These are phyloP conservation scores for Geotrichum australiense DNA, from an alignment of 1,139 yeast genomes.

Conservation along the genomic window DNA sequence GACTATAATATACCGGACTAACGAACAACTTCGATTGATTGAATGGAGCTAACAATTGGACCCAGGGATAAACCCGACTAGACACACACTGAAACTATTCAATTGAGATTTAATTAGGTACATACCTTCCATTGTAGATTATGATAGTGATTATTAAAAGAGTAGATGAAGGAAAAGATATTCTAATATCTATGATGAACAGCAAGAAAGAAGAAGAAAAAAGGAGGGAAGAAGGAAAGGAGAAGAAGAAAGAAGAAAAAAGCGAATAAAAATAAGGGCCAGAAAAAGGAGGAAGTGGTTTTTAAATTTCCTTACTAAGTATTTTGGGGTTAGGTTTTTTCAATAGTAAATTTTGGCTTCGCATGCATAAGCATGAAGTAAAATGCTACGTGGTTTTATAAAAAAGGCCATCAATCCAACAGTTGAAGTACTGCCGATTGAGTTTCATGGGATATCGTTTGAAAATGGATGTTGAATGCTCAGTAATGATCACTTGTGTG, in stretches of 20 bases:
- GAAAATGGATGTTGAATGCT: too few relatives aligned
- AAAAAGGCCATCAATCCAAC: too few relatives aligned
- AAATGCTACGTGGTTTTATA: too few relatives aligned
- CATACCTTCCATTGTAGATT: constrained; percentile 28
- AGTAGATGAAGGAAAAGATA: constrained; percentile 4
- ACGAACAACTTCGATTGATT: too few relatives aligned
- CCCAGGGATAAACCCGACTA: not conserved
- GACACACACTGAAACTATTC: not conserved
- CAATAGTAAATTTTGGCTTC: constrained; percentile 1
- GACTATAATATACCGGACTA: too few relatives aligned
- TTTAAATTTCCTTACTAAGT: not conserved
- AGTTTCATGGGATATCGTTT: too few relatives aligned
- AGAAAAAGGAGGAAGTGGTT: constrained; percentile 4
- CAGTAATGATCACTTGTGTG: too few relatives aligned
- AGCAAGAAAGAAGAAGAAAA: constrained; percentile 18
- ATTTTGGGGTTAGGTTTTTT: not conserved
- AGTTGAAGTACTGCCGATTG: too few relatives aligned
- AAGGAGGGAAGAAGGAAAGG: constrained; percentile 20
- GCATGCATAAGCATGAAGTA: too few relatives aligned
- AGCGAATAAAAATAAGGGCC: constrained; percentile 17
- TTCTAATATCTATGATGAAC: constrained; percentile 13
- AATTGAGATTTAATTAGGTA: constrained; percentile 8
- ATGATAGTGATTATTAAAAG: constrained; percentile 5
- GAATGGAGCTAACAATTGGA: too few relatives aligned
- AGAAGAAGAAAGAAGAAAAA: constrained; percentile 19